Conservation (phyloP, 345 rosid genomes). For the Eutrema japonicum region DNA sequence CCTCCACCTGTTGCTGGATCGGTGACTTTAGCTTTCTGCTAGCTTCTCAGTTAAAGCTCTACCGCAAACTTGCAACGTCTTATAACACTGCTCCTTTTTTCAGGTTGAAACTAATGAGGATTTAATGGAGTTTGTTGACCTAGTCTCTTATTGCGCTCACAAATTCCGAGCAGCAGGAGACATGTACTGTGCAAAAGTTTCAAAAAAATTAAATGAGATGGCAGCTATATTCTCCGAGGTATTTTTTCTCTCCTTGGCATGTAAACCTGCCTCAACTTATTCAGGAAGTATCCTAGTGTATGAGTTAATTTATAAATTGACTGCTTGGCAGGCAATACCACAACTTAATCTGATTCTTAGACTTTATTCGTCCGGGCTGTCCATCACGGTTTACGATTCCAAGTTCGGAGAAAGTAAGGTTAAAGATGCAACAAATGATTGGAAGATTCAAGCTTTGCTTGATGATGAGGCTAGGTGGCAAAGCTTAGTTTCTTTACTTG, state of each 20-base stretch:
- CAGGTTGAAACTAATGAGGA: constrained; percentile 57
- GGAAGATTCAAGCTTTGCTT: constrained; percentile 49
- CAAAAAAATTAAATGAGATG: constrained; percentile 53
- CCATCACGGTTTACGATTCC: constrained; percentile 42
- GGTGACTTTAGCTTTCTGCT: constrained; percentile 28
- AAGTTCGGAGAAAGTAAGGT: constrained; percentile 46
- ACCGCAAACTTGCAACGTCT: neutral
- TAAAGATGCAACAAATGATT: constrained; percentile 46
- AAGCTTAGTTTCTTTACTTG: constrained; percentile 54
- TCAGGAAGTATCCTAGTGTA: constrained; percentile 34
- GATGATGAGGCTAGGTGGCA: constrained; percentile 51
- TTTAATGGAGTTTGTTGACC: constrained; percentile 59
- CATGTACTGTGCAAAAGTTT: constrained; percentile 53
- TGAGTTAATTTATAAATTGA: constrained; percentile 34
- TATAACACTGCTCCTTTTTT: constrained; percentile 20
- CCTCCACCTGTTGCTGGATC: constrained; percentile 18
- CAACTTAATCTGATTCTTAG: constrained; percentile 62
- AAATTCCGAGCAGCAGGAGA: constrained; percentile 58
- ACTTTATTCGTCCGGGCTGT: constrained; percentile 74
- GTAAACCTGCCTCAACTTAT: constrained; percentile 24
- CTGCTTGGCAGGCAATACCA: constrained; percentile 56
- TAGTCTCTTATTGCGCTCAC: constrained; percentile 71
- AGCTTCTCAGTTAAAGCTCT: constrained; percentile 22
- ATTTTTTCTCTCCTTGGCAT: constrained; percentile 38
- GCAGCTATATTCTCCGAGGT: constrained; percentile 61